These are phyloP conservation scores for Arthrinium puccinioides DNA, from an alignment of 2,329 filamentous ascomycete species.

Conservation along the genomic window DNA sequence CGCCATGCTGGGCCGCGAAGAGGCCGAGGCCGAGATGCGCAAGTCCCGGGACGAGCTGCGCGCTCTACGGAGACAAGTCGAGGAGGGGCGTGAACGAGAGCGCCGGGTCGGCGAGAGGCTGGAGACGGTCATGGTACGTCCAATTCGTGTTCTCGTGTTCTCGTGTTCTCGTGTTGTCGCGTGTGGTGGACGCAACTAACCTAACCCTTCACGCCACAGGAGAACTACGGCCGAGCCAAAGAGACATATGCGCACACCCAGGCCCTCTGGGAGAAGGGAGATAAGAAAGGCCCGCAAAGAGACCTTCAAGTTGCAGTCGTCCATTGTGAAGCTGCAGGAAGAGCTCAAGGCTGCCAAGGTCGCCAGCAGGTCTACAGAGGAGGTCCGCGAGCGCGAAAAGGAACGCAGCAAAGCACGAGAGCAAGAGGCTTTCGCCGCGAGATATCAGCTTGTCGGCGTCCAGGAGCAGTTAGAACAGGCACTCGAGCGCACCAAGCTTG, in stretches of 20 bases:
- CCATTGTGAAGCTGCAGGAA: constrained; percentile 64
- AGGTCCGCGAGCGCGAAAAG: constrained; percentile 56
- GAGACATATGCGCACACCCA: constrained; percentile 62
- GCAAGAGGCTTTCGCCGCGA: constrained; percentile 61
- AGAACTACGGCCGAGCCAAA: constrained; percentile 63
- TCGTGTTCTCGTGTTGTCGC: no score
- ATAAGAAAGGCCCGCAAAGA: constrained; percentile 64
- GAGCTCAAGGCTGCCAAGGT: constrained; percentile 58
- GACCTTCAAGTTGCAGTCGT: constrained; percentile 66
- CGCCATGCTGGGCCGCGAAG: constrained; percentile 61
- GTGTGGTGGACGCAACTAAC: not conserved
- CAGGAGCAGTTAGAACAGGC: constrained; percentile 62
- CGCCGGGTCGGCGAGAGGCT: constrained; percentile 58
- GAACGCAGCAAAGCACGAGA: constrained; percentile 54
- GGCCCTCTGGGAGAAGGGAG: constrained; percentile 66
- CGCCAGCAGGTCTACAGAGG: constrained; percentile 47
- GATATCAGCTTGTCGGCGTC: constrained; percentile 56
- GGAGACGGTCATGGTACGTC: constrained; percentile 61
- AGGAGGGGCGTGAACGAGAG: constrained; percentile 61
- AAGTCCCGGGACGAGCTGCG: constrained; percentile 54
- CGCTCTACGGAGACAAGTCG: constrained; percentile 47
- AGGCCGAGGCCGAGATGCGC: constrained; percentile 62
- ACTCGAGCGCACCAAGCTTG: constrained; percentile 53
- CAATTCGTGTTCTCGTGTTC: no score
- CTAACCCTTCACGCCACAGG: constrained; percentile 35